These are phyloP conservation scores for Didymella arachidicola DNA, from an alignment of 2,329 filamentous ascomycete species.

Conservation along the genomic window DNA sequence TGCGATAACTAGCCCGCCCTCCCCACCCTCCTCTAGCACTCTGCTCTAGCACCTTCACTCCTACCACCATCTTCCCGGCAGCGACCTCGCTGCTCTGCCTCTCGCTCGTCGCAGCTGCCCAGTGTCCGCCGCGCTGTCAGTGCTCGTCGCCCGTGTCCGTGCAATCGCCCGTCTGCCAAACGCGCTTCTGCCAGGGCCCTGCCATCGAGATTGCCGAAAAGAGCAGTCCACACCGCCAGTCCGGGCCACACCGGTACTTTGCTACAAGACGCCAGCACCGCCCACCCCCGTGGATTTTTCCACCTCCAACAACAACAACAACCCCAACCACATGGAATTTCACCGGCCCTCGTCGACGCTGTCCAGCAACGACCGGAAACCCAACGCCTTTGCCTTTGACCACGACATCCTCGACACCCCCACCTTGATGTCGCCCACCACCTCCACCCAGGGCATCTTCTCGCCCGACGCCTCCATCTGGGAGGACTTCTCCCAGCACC, in stretches of 20 bases:
- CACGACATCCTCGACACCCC: slow-evolving; percentile 50
- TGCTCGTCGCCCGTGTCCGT: slow-evolving; percentile 2
- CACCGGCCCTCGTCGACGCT: slow-evolving; percentile 49
- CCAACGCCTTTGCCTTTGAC: slow-evolving; percentile 54
- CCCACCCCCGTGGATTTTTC: slow-evolving; percentile 48
- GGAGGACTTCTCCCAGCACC: slow-evolving; percentile 56
- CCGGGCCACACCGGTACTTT: slow-evolving; percentile 51
- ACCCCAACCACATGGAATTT: slow-evolving; percentile 48
- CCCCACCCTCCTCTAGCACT: slow-evolving; percentile 32
- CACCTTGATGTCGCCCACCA: slow-evolving; percentile 59
- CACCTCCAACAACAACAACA: slow-evolving; percentile 29
- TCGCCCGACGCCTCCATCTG: slow-evolving; percentile 60
- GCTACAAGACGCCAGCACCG: slow-evolving; percentile 43
- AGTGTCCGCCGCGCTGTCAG: slow-evolving; percentile 1
- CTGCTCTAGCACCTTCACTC: slow-evolving; percentile 26
- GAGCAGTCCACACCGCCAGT: slow-evolving; percentile 51
- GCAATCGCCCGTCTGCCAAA: slow-evolving; percentile 7
- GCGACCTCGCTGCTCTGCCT: slow-evolving; percentile 4
- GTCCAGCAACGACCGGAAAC: slow-evolving; percentile 49
- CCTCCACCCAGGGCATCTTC: slow-evolving; percentile 59
- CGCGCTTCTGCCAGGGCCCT: slow-evolving; percentile 22
- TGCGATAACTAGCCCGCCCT: slow-evolving; percentile 36
- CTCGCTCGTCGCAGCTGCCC: slow-evolving; percentile 3
- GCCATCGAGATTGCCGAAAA: slow-evolving; percentile 43
- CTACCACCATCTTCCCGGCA: slow-evolving; percentile 13